phyloP scores from a whole-genome alignment of 805 yeast species.

The Teunomyces stri region DNA sequence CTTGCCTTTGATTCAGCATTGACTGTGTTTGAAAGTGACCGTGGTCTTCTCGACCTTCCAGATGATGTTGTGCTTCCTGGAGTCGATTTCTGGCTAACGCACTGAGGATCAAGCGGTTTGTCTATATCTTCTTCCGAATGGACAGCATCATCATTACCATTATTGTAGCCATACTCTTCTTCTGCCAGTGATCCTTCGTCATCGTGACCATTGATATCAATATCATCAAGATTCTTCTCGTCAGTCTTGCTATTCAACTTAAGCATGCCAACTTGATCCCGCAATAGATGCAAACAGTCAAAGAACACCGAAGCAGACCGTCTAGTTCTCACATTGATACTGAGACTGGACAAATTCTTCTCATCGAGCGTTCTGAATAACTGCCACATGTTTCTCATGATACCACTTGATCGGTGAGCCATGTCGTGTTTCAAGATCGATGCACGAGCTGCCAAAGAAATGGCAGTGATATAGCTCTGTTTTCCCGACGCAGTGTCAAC shows the following conservation, averaged over 20 bases:
- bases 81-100: conserved; percentile 29
- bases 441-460: conserved; percentile 68
- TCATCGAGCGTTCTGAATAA: conserved; percentile 68
- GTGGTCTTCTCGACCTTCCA: conserved; percentile 31
- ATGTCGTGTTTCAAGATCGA: conserved; percentile 89
- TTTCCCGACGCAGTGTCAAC: conserved; percentile 73
- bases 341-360: conserved; percentile 37
- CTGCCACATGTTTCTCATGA: conserved; percentile 93
- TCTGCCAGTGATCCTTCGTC: conserved; percentile 20
- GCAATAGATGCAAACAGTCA: conserved; percentile 79
- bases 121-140: conserved; percentile 11
- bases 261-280: conserved; percentile 87
- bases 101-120: conserved; percentile 1
- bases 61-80: conserved; percentile 40
- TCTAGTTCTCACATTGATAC: conserved; percentile 69
- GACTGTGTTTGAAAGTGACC: conserved; percentile 52
- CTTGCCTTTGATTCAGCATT: conserved; percentile 74
- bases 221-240: conserved; percentile 18
- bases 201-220: conserved; percentile 11
- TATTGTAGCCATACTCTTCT: conserved; percentile 16
- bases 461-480: conserved; percentile 63
- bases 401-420: conserved; percentile 89
- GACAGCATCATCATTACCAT: conserved; percentile 21
- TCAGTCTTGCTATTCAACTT: conserved; percentile 45
- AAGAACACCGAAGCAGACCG: conserved; percentile 92